Percentiles rank a stretch among this genome's conserved stretches.
These are phyloP conservation scores for Microcos paniculata DNA, from an alignment of 345 rosid genomes.

Conservation along the genomic window DNA sequence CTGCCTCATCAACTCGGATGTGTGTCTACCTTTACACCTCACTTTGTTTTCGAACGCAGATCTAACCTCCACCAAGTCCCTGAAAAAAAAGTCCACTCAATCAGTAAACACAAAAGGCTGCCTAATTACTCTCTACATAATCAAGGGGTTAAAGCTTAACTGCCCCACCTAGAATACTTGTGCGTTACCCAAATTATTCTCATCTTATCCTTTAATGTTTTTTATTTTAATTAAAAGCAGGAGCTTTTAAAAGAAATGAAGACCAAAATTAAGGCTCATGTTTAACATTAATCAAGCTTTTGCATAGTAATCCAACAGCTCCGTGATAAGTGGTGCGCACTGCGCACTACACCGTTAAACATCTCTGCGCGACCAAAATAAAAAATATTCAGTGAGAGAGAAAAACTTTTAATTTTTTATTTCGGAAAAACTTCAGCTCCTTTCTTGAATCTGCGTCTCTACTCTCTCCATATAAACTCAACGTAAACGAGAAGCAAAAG, in stretches of 20 bases:
- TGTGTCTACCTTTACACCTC: neutral
- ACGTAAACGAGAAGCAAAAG: constrained; percentile 22
- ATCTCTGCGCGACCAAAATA: neutral
- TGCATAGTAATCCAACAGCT: neutral
- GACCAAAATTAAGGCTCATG: neutral
- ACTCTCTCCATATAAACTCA: constrained; percentile 8
- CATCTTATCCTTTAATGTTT: neutral
- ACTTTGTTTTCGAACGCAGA: neutral
- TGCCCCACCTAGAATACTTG: neutral
- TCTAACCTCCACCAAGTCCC: neutral
- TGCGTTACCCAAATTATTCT: neutral
- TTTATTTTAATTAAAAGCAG: neutral
- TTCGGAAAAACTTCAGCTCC: neutral
- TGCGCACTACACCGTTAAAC: constrained; percentile 34
- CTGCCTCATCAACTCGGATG: constrained; percentile 1
- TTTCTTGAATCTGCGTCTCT: constrained; percentile 15
- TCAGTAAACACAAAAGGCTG: neutral
- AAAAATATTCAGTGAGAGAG: no score
- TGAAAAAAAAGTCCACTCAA: neutral
- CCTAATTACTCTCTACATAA: neutral
- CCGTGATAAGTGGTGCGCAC: constrained; percentile 22
- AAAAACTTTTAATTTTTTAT: neutral
- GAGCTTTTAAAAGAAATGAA: neutral
- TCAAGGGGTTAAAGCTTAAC: neutral
- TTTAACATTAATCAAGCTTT: neutral